Evolutionary conservation across 441 rosid genomes (phyloP), one percentile per base, ranked within the genome.

Genomic region (Corymbia calophylla): DNA sequence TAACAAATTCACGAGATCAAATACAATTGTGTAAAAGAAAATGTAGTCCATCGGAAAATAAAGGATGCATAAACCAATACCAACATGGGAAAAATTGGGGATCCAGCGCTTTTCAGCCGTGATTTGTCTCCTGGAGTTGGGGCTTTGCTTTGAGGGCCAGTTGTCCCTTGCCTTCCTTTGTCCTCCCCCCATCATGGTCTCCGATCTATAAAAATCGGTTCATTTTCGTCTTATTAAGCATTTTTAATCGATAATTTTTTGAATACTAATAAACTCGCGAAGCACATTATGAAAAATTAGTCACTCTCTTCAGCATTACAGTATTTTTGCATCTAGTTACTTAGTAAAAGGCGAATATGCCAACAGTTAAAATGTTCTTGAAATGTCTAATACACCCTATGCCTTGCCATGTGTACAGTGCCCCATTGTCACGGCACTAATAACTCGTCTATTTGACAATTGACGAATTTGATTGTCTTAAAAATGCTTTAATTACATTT

Each of bases 241-340:
- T 62, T 29, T 29, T n/a, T 64, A 29, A 64, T 64, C 2, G 2
- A 6, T 31, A 4, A 54, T 18, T 0, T 8, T 55, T 19, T 9
- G 35, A 5, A 9, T 35, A 19, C 25, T 19, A 35, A 35, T 3
- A 35, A 5, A 35, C 8, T 19, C 15, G 4, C 0, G 0, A 35
- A 19, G 48, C 1, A 35, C 14, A 3, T 10, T 9, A 68, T 10
- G 9, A 18, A 68, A 68, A 70, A 1, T 70, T 35, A 19, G 77
- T 70, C 48, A 1, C 48, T 70, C 80, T 21, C 48, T 66, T 66
- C 7, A 16, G 8, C 9, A 8, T 66, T 31, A 8, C 2, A 31
- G 39, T 17, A n/a, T 66, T 6, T 66, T 8, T 5, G 3, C 10
- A 66, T 7, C 80, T 68, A 68, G 47, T 68, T 68, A 18, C 80